phyloP scores from a whole-genome alignment of 202 grass and related monocot genomes.

The Dendrocalamus latiflorus region DNA sequence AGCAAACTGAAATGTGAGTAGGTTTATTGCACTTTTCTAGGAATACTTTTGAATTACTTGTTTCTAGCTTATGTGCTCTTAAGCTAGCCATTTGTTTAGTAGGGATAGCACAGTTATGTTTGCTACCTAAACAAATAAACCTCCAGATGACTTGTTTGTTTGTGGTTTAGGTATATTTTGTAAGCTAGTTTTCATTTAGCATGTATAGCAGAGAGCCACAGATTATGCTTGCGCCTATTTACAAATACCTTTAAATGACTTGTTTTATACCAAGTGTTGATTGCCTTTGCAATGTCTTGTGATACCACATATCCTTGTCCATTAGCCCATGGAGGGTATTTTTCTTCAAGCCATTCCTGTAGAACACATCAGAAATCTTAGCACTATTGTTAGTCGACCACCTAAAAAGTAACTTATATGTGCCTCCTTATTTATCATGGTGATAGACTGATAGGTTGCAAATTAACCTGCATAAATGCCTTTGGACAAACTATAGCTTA shows the following conservation, averaged over 20 bases:
- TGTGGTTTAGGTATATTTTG: background rate
- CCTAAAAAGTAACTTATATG: background rate
- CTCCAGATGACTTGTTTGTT: background rate
- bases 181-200: constrained; percentile 12
- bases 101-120: background rate
- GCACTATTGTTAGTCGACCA: background rate
- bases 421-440: background rate
- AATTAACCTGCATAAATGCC: background rate
- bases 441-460: background rate
- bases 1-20: background rate
- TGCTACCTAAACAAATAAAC: background rate
- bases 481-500: background rate
- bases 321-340: constrained; percentile 94
- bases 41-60: constrained; percentile 9
- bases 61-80: constrained; percentile 14
- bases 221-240: background rate
- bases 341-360: constrained; percentile 92
- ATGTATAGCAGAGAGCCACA: background rate
- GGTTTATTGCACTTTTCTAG: background rate
- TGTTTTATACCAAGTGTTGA: constrained; percentile 60
- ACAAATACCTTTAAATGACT: constrained; percentile 58
- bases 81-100: background rate
- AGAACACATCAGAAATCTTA: constrained; percentile 25
- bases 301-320: constrained; percentile 95
- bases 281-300: constrained; percentile 60